Base-by-base conservation (phyloP, 1,284 basidiomycete genomes). In the Ganoderma lucidum region DNA sequence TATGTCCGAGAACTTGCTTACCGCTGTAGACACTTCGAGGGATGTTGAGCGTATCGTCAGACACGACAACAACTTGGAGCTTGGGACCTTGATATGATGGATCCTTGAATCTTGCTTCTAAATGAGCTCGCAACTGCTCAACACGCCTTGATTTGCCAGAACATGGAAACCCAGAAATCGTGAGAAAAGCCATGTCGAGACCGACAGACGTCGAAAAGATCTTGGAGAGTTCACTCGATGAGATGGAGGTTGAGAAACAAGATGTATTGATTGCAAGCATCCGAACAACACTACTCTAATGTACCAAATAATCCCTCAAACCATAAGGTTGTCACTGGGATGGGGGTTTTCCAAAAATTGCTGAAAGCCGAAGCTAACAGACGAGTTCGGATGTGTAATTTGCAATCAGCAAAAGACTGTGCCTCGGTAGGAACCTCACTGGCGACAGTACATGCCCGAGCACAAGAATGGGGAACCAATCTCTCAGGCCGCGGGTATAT, bases 361-460 rank as follows among this genome's bases (percentile, higher is more conserved):
- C 79, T 77, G 76, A 73, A 78, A 71, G 78, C 78, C 78, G 75
- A 80, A 80, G 78, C 77, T 71, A 73, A 77, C 75, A 78, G 79
- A 80, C 79, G 79, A 74, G 78, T 80, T 79, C 79, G 79, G 79
- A 80, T 79, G 78, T 79, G 79, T 80, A 94, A 93, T 94, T 94
- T 94, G 92, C 92, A 94, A 94, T 92, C 90, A 94, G 92, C 92
- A 93, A 94, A 93, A 92, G 88, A 93, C 92, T 93, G 90, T 77
- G 77, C 78, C 75, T 78, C 92, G 90, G 92, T 94, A 91, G 86
- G 89, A 86, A 94, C 92, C 90, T 94, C 92, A 94, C 92, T 93
- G 90, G 89, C 90, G 90, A 92, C 78, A 73, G 90, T 92, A 91
- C 92, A 90, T 92, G 91, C 92, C 92, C 92, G 91, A 93, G 92